phyloP scores from a whole-genome alignment of 2,329 filamentous ascomycete species.

The Ilyonectria mors-panacis region DNA sequence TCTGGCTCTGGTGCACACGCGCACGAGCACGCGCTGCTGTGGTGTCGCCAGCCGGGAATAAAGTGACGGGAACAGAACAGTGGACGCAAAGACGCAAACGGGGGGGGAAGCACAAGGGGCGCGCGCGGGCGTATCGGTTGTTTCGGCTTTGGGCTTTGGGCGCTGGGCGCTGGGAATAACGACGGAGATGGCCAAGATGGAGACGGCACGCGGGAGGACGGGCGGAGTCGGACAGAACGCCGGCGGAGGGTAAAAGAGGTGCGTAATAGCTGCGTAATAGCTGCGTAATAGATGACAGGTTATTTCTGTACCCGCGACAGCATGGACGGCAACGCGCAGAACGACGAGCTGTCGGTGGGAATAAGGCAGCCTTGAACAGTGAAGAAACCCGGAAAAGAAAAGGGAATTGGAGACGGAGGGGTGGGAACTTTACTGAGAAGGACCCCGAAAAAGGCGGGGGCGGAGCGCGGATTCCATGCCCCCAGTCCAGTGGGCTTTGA shows the following conservation, averaged over 20 bases:
- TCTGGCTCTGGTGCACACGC: constrained; percentile 1
- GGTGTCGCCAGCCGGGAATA: constrained; percentile 33
- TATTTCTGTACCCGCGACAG: not conserved
- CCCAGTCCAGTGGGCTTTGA: constrained; percentile 12
- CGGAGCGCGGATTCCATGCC: constrained; percentile 38
- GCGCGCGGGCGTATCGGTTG: constrained; percentile 25
- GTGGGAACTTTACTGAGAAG: constrained; percentile 37
- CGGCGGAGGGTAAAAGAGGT: not conserved
- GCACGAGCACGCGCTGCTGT: not conserved
- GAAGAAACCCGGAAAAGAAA: constrained; percentile 47
- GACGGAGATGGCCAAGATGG: constrained; percentile 37
- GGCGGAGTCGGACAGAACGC: constrained; percentile 25
- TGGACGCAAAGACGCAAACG: constrained; percentile 2
- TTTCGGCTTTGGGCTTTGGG: constrained; percentile 44
- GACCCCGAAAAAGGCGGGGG: constrained; percentile 47
- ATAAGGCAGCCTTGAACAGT: constrained; percentile 39
- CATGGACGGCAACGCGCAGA: constrained; percentile 12
- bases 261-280: not conserved
- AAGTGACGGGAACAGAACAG: constrained; percentile 6
- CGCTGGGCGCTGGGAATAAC: constrained; percentile 52
- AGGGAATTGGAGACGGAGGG: constrained; percentile 44
- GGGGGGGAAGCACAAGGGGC: constrained; percentile 7
- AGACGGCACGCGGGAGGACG: constrained; percentile 26
- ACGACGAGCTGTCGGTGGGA: constrained; percentile 34
- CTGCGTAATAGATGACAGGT: not conserved